Evolutionary conservation across 371 early-diverging fungal species (phyloP).

Genomic region (Mycotypha africana): DNA sequence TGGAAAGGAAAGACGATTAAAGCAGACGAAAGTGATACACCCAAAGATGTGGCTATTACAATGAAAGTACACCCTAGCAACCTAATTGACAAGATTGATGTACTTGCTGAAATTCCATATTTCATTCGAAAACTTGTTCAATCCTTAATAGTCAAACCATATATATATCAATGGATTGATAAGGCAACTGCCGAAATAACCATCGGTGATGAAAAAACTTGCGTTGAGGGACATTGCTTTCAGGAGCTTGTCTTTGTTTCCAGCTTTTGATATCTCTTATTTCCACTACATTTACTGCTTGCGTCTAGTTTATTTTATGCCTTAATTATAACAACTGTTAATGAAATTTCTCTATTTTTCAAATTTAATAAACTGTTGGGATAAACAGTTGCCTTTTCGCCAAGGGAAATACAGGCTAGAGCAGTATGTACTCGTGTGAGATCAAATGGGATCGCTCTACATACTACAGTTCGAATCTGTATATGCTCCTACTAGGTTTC

Average conservation of each 20-base stretch:
- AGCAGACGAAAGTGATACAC: constrained; percentile 38
- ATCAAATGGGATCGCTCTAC: no score
- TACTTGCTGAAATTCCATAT: constrained; percentile 85
- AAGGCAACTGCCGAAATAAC: constrained; percentile 56
- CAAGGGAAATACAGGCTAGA: no score
- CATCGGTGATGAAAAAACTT: constrained; percentile 60
- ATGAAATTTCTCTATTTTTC: no score
- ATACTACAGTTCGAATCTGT: no score
- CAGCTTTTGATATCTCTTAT: no score
- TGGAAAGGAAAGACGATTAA: constrained; percentile 74
- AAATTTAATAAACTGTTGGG: no score
- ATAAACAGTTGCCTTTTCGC: no score
- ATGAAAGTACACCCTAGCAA: constrained; percentile 56
- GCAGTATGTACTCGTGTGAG: no score
- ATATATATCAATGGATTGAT: constrained; percentile 86
- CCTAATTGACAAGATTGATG: constrained; percentile 76
- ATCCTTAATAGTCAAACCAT: constrained; percentile 89
- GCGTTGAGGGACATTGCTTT: constrained; percentile 57
- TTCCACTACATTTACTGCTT: no score
- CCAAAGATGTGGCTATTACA: constrained; percentile 56
- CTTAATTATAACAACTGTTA: no score
- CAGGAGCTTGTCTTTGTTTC: constrained; percentile 63
- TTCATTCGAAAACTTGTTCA: constrained; percentile 86
- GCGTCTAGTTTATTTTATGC: no score
- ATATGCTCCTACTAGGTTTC: no score